phyloP scores from a whole-genome alignment of 805 yeast species.

The Ogataea thermomethanolica region DNA sequence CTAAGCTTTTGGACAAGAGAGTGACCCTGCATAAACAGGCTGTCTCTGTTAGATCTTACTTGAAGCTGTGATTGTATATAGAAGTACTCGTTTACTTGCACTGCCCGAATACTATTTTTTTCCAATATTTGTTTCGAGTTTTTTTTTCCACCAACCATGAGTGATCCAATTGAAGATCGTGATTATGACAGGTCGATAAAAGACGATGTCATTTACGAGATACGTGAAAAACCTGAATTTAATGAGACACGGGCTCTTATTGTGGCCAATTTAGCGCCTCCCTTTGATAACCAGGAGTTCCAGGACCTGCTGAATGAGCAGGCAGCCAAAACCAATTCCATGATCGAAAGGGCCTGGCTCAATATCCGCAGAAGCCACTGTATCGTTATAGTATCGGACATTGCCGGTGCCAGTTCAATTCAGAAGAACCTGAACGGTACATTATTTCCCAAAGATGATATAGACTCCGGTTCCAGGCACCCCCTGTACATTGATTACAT shows the following conservation, averaged over 20 bases:
- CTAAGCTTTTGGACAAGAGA: conserved; percentile 81
- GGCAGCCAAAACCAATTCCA: conserved; percentile 25
- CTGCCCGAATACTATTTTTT: conserved; percentile 1
- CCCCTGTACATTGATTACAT: conserved; percentile 40
- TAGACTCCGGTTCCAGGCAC: conserved; percentile 20
- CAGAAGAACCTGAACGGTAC: conserved; percentile 36
- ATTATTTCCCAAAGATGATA: conserved; percentile 29
- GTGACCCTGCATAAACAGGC: conserved; percentile 82
- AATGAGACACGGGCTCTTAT: conserved; percentile 42
- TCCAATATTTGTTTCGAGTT: conserved; percentile 1
- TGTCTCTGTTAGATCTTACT: conserved; percentile 77
- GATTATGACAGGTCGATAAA: conserved; percentile 23
- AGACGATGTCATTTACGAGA: conserved; percentile 35
- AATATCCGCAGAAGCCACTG: conserved; percentile 41
- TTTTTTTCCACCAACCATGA: background rate
- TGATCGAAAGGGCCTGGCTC: conserved; percentile 44
- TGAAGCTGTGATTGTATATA: conserved; percentile 24
- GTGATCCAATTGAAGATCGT: background rate
- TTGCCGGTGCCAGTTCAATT: conserved; percentile 38
- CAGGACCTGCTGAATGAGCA: conserved; percentile 35
- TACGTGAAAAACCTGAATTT: conserved; percentile 32
- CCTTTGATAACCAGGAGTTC: conserved; percentile 38
- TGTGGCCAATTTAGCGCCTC: conserved; percentile 41
- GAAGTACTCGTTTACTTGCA: conserved; percentile 1
- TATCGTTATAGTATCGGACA: conserved; percentile 38